Base-by-base conservation (phyloP, 2,329 filamentous ascomycete species). In the Ophiostoma ulmi region DNA sequence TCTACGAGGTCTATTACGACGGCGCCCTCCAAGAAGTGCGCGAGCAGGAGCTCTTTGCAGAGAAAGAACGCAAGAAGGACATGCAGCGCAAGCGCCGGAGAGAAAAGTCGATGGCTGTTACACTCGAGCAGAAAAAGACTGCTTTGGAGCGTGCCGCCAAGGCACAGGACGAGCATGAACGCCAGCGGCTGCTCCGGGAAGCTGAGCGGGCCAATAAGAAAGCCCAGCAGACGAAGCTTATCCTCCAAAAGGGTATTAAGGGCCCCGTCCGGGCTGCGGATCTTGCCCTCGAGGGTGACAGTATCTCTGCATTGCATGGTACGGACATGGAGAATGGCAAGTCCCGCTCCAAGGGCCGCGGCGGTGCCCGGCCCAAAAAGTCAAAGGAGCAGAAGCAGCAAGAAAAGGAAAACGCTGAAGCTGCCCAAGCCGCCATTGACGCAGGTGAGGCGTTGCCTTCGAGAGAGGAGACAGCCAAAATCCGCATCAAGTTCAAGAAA, bases 31-130 rank as follows among this genome's bases (percentile, higher is more conserved):
- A 91, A 69, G 91, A 97, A 76, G 94, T 98, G 1, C 91, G 95
- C 75, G 91, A 93, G 73, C 92, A 93, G 74, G 94, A 97, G 79
- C 85, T 97, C 8, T 91, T 91, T 72, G 93, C 94, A 73, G 95
- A 99, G 80, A 99, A 99, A 82, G 95, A 99, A 81, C 92, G 95
- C 74, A 99, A 99, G 84, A 99, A 99, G 83, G 95, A 99, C 78
- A 98, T 99, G 93, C 95, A 99, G 79, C 91, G 95, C 74, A 99
- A 98, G 83, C 88, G 95, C 72, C 90, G 95, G 63, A 91, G 95
- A 22, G 94, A 98, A 79, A 97, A 97, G 82, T 97, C 94, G 5
- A 93, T 97, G 84, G 93, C 93, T 4, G 91, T 96, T 72, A 94
- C 93, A 7, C 91, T 96, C 76, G 94, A 97, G 78, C 90, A 93